Evolutionary conservation across 2,329 filamentous ascomycete genomes (phyloP).

Genomic region (Venturia nashicola): DNA sequence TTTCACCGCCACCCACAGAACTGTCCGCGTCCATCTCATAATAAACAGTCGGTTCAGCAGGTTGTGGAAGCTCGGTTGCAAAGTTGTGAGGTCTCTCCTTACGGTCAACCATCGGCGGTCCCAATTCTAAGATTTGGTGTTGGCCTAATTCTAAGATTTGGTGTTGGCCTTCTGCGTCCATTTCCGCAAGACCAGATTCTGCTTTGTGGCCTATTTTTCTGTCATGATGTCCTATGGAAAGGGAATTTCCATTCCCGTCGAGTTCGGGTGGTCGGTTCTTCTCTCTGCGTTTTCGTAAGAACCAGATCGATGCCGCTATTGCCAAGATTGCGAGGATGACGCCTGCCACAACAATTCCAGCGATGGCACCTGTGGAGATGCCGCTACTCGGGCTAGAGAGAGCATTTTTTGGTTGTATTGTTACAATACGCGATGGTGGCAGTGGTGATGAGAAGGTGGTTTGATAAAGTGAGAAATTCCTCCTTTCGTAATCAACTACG

Average conservation of each 20-base stretch:
- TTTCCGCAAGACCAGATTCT: slow-evolving; percentile 2
- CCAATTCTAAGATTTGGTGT: slow-evolving; percentile 4
- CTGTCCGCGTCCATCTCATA: slow-evolving; percentile 4
- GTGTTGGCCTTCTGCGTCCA: slow-evolving; percentile 6
- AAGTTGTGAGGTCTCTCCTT: not conserved
- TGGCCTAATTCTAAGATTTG: slow-evolving; percentile 3
- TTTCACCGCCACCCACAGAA: not conserved
- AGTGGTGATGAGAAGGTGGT: slow-evolving; percentile 9
- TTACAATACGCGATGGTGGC: slow-evolving; percentile 9
- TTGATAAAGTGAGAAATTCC: slow-evolving; percentile 10
- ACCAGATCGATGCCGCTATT: slow-evolving; percentile 5
- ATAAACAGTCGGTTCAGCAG: not conserved
- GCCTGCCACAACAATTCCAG: slow-evolving; percentile 11
- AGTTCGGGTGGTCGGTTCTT: not conserved
- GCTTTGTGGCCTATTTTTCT: not conserved
- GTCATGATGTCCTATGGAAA: not conserved
- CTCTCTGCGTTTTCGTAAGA: not conserved
- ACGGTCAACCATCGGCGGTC: not conserved
- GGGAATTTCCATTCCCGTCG: not conserved
- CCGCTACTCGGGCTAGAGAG: not conserved
- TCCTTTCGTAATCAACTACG: slow-evolving; percentile 22
- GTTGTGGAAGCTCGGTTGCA: not conserved
- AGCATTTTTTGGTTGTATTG: slow-evolving; percentile 3
- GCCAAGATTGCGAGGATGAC: not conserved
- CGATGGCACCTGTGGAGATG: slow-evolving; percentile 11